Base-by-base conservation (phyloP, 2,329 filamentous ascomycete species). In the Lomentospora prolificans region DNA sequence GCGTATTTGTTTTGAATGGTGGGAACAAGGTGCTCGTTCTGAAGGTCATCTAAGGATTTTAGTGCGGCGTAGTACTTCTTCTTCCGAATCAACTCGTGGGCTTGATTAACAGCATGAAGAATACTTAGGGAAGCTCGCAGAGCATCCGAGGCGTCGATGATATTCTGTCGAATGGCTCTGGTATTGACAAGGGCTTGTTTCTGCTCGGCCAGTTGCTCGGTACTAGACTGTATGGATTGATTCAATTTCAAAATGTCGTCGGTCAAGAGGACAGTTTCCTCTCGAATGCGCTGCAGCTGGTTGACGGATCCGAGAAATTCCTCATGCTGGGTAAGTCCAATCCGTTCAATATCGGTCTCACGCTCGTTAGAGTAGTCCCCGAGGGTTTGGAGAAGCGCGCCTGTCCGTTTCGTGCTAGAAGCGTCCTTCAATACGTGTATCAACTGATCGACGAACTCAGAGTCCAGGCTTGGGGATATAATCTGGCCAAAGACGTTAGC, bases 11-110 rank as follows among this genome's bases (percentile, higher is more conserved):
- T 86, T 65, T 86, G 82, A 58, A 86, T 80, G 50, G 78, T 84
- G 17, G 82, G 82, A 12, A 85, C 74, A 17, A 99, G 80, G 66
- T 97, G 90, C 61, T 99, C 91, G 69, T 95, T 96, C 67, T 97
- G 92, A 41, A 99, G 77, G 67, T 99, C 94, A 64, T 97, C 94
- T 50, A 99, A 77, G 3, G 92, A 92, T 62, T 95, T 91, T 53
- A 99, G 78, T 2, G 94, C 94, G 4, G 87, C 90, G 69, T 99
- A 99, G 68, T 97, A 95, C 62, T 90, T 95, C 72, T 96, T 96
- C 71, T 90, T 92, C 39, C 84, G 83, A 51, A 97, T 81, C 57
- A 99, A 76, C 55, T 97, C 94, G 67, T 96, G 90, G 3, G 95
- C 89, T 65, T 96, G 86, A 65, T 99, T 99, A 53, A 95, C 90